Evolutionary conservation across 495 filamentous ascomycete genomes (phyloP).

Genomic region (Hyaloscypha bicolor): DNA sequence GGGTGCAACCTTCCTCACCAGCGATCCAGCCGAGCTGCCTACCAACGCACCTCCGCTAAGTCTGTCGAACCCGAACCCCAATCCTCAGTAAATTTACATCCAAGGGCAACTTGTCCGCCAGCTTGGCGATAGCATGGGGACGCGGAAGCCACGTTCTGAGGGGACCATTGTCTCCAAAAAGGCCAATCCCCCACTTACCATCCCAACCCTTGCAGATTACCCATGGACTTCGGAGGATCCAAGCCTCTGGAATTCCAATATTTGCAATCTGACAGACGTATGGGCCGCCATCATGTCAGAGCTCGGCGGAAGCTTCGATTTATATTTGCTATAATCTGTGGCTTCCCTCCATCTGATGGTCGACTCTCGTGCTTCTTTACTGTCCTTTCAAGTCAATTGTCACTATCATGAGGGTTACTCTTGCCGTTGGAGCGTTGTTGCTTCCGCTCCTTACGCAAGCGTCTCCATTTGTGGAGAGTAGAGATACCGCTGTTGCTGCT

Average conservation of each 20-base stretch:
- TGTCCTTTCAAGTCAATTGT: neutral
- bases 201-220: neutral
- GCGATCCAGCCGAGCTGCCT: neutral
- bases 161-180: neutral
- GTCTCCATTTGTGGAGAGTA: neutral
- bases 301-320: neutral
- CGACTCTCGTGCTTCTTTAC: neutral
- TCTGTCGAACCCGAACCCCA: neutral
- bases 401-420: neutral
- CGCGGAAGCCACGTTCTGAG: neutral
- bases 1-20: neutral
- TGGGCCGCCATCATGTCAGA: neutral
- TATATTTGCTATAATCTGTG: neutral
- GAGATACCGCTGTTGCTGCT: neutral
- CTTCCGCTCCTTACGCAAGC: neutral
- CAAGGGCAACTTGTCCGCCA: too few species aligned
- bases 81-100: too few species aligned
- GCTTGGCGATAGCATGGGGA: neutral
- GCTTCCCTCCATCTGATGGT: neutral
- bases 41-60: neutral
- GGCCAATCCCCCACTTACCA: neutral
- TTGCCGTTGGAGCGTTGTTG: neutral
- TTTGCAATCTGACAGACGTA: conserved; percentile 1
- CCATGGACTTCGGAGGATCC: neutral
- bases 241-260: conserved; percentile 1